Percentiles rank a stretch among this genome's conserved stretches.
Evolutionary conservation across 768 basidiomycete genomes (phyloP).

Genomic region (Podaxis sp.): DNA sequence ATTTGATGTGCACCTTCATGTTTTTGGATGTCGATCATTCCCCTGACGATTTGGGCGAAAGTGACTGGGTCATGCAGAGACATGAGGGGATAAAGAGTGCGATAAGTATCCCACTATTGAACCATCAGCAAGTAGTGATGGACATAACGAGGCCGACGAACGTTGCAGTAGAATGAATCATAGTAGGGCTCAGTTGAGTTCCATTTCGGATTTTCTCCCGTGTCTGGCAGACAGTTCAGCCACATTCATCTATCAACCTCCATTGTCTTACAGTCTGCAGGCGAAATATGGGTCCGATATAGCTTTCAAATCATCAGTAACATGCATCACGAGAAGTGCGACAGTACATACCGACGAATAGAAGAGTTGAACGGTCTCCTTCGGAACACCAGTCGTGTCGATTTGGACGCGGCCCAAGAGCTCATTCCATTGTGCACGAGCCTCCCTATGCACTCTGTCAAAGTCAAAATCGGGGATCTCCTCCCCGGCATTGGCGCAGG

Average conservation of each 20-base stretch:
- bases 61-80: slow-evolving; percentile 61
- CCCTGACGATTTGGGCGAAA: slow-evolving; percentile 59
- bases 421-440: slow-evolving; percentile 56
- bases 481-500: slow-evolving; percentile 58
- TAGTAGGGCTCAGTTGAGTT: slow-evolving; percentile 64
- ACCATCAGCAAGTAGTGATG: background rate
- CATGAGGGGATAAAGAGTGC: slow-evolving; percentile 62
- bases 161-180: slow-evolving; percentile 70
- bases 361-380: slow-evolving; percentile 52
- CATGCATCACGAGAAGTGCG: background rate
- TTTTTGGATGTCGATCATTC: slow-evolving; percentile 66
- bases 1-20: slow-evolving; percentile 48
- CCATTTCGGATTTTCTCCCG: slow-evolving; percentile 66
- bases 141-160: slow-evolving; percentile 25
- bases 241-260: background rate
- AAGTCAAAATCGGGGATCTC: slow-evolving; percentile 64
- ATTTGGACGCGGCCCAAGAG: slow-evolving; percentile 55
- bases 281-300: slow-evolving; percentile 62
- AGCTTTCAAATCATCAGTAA: slow-evolving; percentile 30
- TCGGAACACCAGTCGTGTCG: slow-evolving; percentile 44
- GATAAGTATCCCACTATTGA: slow-evolving; percentile 62
- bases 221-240: slow-evolving; percentile 36
- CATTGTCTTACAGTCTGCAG: slow-evolving; percentile 55
- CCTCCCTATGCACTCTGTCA: slow-evolving; percentile 41
- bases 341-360: slow-evolving; percentile 52